Evolutionary conservation across 192 early-diverging fungal species (phyloP), one percentile per base, ranked within the genome.

Genomic region (Podila minutissima): DNA sequence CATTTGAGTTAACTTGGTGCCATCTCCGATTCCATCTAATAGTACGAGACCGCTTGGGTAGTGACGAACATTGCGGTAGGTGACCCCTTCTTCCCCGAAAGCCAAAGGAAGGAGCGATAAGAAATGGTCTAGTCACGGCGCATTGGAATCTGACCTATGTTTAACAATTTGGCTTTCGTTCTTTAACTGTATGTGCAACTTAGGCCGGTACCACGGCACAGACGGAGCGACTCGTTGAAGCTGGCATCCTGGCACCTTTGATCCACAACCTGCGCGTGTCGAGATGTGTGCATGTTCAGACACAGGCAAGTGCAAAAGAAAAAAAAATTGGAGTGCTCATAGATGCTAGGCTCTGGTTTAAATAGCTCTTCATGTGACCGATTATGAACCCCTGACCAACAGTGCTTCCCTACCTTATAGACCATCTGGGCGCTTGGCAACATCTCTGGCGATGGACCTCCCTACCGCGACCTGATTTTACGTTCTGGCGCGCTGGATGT

Each of bases 61-160:
- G 76, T 81, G 31, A 81, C 76, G 19, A 81, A 81, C 46, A 81
- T 81, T 58, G 76, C 76, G n/a, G 76, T 81, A 81, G 62, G 76
- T 70, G 19, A 33, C 41, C 41, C 38, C 41, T 17, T 46, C 41
- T 17, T 46, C 41, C 15, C 41, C 41, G 15, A 46, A 46, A 37
- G 11, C 6, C 53, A 26, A 55, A 55, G 24, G 24, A 55, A 17
- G 53, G 24, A 55, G 24, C 51, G 51, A 2, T 0, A 55, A 55
- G 22, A 22, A n/a, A 55, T 24, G 2, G 53, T 8, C 9, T 9
- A 55, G 24, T 55, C 24, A 26, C 11, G 53, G 22, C 53, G 24
- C n/a, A 19, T 55, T 55, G 53, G 53, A 55, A 55, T 55, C 10
- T 55, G 24, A 55, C 24, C n/a, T 22, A 4, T 53, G 4, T n/a